Base-by-base conservation (phyloP, 1,139 yeast species). In the Yarrowia galli region DNA sequence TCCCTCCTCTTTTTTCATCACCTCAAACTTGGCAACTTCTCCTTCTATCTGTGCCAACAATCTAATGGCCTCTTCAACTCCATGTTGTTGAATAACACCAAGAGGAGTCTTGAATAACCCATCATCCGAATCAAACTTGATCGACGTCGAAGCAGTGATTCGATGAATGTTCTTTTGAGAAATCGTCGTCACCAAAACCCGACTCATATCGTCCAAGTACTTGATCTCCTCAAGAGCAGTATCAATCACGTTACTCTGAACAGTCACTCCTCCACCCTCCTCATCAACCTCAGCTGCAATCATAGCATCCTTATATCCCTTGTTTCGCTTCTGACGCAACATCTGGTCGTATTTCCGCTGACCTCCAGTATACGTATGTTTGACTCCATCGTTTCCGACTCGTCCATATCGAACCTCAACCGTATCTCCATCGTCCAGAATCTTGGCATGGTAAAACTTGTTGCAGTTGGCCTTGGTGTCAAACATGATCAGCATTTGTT, bases 401-500 rank as follows among this genome's bases (percentile, higher is more conserved):
- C 66, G 36, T 9, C 66, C 66, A 10, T 48, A 61, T 12, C 56
- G 43, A 4, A 48, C 66, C 25, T 46, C 54, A 1, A 61, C 66
- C 6, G 66, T 61, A 18, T 61, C 66, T 12, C 7, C 0, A 16
- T 61, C 66, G 46, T 36, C 45, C 22, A 61, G 23, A 13, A 61
- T 16, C n/a, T 46, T 20, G n/a, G 56, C 66, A 7, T 48, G 54
- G 66, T 61, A 61, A 8, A 61, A 61, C 46, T 61, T 61, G 56
- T 61, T 61, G 56, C 66, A 61, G 36, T 61, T 61, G 2, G 66
- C 66, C 25, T 46, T 61, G 43, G 66, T 61, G 25, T 61, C 66
- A n/a, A 61, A 61, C 66, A 61, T 61, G 46, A 61, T 61, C 23
- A 61, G 66, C 66, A 61, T 61, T 20, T 61, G 65, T 28, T 25